A percentile compares a stretch with the other conserved stretches of the same genome.
Evolutionary conservation across 352 stramenopile genomes (phyloP).

Genomic region (Phytophthora colocasiae): DNA sequence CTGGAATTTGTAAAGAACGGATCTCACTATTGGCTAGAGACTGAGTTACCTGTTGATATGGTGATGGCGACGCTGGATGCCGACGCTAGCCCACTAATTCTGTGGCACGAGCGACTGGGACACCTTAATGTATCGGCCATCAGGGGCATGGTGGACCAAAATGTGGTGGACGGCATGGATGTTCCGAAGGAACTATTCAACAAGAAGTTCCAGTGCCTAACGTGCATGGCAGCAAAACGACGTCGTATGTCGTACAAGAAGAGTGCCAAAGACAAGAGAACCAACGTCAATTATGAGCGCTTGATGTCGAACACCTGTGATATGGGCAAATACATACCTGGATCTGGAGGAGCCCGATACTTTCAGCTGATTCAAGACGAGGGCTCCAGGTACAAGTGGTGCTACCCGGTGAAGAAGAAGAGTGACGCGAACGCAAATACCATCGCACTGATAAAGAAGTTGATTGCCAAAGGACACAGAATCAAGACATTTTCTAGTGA

Average conservation of each 20-base stretch:
- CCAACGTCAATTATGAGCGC: neutral
- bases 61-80: neutral
- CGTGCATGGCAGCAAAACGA: neutral
- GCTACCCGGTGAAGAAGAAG: constrained; percentile 5
- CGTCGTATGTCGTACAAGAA: neutral
- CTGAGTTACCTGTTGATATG: neutral
- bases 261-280: neutral
- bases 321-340: neutral
- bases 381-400: constrained; percentile 17
- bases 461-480: neutral
- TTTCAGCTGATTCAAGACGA: constrained; percentile 24
- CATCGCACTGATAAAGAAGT: neutral
- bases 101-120: neutral
- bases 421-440: constrained; percentile 4
- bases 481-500: constrained; percentile 14
- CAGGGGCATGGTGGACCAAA: neutral
- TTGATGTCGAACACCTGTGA: neutral
- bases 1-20: neutral
- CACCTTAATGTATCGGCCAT: neutral
- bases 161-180: neutral
- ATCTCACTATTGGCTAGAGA: neutral
- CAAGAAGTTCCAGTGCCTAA: neutral
- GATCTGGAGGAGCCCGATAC: neutral
- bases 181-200: neutral
- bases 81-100: neutral